Base-by-base conservation (phyloP, 192 early-diverging fungal genomes). In the Coemansia sp. region DNA sequence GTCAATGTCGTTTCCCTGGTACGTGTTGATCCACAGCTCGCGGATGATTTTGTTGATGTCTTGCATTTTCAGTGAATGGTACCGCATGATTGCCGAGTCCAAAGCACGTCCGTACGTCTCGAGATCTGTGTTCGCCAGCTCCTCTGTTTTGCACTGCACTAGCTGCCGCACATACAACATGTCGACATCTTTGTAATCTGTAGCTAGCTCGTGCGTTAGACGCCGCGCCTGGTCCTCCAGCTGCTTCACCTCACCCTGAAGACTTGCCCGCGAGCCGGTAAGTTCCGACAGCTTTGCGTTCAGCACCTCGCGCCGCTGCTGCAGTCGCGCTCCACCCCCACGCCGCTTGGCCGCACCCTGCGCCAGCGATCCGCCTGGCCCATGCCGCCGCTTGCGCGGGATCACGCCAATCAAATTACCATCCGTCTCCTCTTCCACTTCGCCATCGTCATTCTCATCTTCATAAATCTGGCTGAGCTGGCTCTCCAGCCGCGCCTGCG, bases 1-100 rank as follows among this genome's bases (percentile, higher is more conserved):
- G 69, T 99, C 96, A 61, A 99, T 98, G 68, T 99, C 97, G 56
- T 83, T 88, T 19, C 97, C 97, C 62, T 87, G 89, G 81, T 99
- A 99, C 0, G 96, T 97, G 58, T 93, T 93, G 12, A 87, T 84
- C 97, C 97, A 99, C 26, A 99, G 82, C 63, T 99, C 96, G 14
- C 88, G 86, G 66, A 99, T 99, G 53, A 92, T 91, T 74, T 92
- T 90, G 77, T 99, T 99, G 61, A 99, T 87, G 72, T 97, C 94
- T 38, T 93, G 87, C 95, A 99, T 99, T 68, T 98, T 97, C 56
- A 88, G 66, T 26, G 91, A 83, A 68, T 99, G 97, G 67, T 89
- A 96, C 52, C 85, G 84, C 86, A 95, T 91, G 65, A 99, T 94
- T 2, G 91, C 90, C 19, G 76, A 74, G 55, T 94, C 90, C 7